Percentiles rank a stretch among this genome's conserved stretches.
These are phyloP conservation scores for Kwoniella heveanensis DNA, from an alignment of 768 basidiomycete species.

Conservation along the genomic window DNA sequence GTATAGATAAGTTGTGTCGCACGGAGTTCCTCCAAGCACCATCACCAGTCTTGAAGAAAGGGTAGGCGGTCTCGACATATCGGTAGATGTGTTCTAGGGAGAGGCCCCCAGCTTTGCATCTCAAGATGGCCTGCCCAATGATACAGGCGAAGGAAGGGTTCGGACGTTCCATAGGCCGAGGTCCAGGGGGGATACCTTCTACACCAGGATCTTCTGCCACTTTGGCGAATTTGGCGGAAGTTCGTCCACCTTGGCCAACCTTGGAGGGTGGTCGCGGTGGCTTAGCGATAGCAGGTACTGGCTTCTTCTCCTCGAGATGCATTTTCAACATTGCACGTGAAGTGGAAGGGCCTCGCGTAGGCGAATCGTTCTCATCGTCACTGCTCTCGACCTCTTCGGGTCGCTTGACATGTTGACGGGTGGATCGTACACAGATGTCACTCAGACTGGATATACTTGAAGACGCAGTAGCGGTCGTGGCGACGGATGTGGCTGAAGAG, in stretches of 20 bases:
- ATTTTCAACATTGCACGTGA: constrained; percentile 30
- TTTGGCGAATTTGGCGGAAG: constrained; percentile 46
- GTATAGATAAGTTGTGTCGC: constrained; percentile 92
- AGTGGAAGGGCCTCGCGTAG: constrained; percentile 32
- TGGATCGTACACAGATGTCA: constrained; percentile 15
- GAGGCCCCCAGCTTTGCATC: constrained; percentile 77
- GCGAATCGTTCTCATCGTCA: constrained; percentile 48
- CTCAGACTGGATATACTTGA: constrained; percentile 28
- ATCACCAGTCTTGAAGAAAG: constrained; percentile 88
- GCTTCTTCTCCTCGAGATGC: constrained; percentile 26
- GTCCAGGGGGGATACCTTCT: constrained; percentile 70
- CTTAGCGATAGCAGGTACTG: neutral
- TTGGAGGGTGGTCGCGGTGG: neutral
- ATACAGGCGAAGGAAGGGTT: constrained; percentile 90
- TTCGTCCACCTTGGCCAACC: constrained; percentile 31
- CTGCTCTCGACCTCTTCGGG: constrained; percentile 21
- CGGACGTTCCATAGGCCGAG: constrained; percentile 77
- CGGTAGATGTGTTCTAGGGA: constrained; percentile 95
- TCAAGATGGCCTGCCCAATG: constrained; percentile 90
- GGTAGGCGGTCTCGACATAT: constrained; percentile 91
- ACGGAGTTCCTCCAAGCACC: constrained; percentile 98
- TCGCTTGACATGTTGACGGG: constrained; percentile 15
- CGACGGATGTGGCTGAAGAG: constrained; percentile 37
- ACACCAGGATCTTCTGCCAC: constrained; percentile 50
- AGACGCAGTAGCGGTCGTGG: constrained; percentile 25